Base-by-base conservation (phyloP, 352 stramenopile genomes). In the Phytophthora pisi region DNA sequence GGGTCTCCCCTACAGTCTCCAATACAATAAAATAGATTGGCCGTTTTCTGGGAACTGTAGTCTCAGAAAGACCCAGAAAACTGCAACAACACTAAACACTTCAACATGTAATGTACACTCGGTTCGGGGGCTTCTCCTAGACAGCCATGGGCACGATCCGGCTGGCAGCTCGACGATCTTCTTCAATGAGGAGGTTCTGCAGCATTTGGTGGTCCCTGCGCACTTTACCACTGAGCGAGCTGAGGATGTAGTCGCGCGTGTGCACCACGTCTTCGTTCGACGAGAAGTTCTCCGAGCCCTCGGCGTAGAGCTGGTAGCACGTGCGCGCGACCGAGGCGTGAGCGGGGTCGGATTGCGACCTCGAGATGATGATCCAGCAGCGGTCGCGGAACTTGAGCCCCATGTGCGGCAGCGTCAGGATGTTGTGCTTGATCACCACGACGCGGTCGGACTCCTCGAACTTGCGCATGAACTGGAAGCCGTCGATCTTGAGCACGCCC, bases 311-410 rank as follows among this genome's bases (percentile, higher is more conserved):
- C 34, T 74, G 71, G 57, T 71, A 79, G 47, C 67, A 79, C 2
- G 60, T 76, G 7, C 71, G 71, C 18, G 69, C 59, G 11, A 79
- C 64, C 4, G 67, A 69, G 11, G 65, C 63, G 46, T 65, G 63
- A 1, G 58, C 31, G 8, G 71, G 67, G n/a, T 79, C 67, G 0
- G 63, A 66, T n/a, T 64, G 70, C 23, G 67, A 73, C 3, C 67
- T 67, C 1, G 71, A 68, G 20, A 79, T 73, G 31, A 79, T 72
- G 54, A 79, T 73, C 71, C 71, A 79, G 45, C 63, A 76, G 31
- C 71, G 64, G 8, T 76, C 68, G 8, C 24, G 64, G 28, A 76
- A 76, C n/a, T 57, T 59, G 31, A 76, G 68, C 6, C 68, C 68
- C 58, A 73, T 73, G 58, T 68, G 60, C 1, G 68, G 55, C 7